Conservation (phyloP, 495 filamentous ascomycete species). For the Aspergillus biplanus region DNA sequence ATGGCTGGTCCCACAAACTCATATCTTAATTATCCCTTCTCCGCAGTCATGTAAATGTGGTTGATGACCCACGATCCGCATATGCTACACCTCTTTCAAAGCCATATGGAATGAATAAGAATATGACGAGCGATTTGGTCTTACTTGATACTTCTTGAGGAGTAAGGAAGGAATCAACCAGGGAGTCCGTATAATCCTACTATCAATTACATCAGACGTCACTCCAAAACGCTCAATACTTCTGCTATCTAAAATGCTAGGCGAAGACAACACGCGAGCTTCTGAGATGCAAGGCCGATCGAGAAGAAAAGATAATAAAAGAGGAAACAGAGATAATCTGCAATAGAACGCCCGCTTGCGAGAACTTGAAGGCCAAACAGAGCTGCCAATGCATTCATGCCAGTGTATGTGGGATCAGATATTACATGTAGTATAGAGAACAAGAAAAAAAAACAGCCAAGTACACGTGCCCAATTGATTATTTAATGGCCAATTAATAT, state of each 20-base stretch:
- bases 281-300: neutral
- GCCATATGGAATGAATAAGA: too few species aligned
- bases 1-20: too few species aligned
- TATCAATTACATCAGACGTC: too few species aligned
- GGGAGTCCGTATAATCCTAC: too few species aligned
- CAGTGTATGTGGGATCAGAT: neutral
- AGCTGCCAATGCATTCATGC: conserved; percentile 1
- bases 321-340: neutral
- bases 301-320: conserved; percentile 2
- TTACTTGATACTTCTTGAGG: too few species aligned
- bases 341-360: conserved; percentile 19
- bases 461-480: neutral
- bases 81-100: too few species aligned
- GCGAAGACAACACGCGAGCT: neutral
- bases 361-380: conserved; percentile 14
- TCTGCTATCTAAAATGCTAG: neutral
- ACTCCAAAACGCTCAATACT: neutral
- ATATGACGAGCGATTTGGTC: too few species aligned
- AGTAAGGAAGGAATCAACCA: too few species aligned
- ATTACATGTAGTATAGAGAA: conserved; percentile 1
- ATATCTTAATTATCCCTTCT: too few species aligned
- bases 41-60: too few species aligned
- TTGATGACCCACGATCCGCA: too few species aligned
- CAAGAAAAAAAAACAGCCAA: neutral
- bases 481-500: neutral